Evolutionary conservation across 2,329 filamentous ascomycete species (phyloP), one percentile per base, ranked within the genome.

Genomic region (Alternaria incomplexa): DNA sequence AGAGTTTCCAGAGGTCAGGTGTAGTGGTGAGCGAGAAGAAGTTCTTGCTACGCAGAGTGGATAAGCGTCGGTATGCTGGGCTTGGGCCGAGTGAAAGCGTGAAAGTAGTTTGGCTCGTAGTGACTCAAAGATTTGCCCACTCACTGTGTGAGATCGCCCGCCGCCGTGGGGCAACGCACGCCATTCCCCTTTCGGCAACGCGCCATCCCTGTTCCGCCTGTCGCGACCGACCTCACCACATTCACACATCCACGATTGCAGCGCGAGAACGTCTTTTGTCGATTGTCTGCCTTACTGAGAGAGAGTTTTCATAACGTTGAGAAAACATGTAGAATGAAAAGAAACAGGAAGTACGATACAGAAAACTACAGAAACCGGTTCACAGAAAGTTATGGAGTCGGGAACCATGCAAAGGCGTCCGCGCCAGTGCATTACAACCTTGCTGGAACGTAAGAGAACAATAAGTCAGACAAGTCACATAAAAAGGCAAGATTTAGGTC

Each of bases 121-220:
- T 69, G 69, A 72, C 65, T 72, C 68, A 73, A 73, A 68, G 70
- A 71, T 71, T 73, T 72, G 62, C 69, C 70, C 63, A 68, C 62
- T 65, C 63, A 67, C 62, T 65, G 59, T 66, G 67, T 64, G 56
- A 63, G 63, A 57, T 60, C 52, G 63, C 55, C 62, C 64, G 51
- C 36, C 56, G 67, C 62, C 63, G 69, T 67, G 68, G 64, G 59
- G 63, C 64, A 61, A 47, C 40, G 12, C 6, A 12, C 12, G 30
- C 62, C 48, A 62, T 15, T 30, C 58, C 45, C 4, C 12, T 53
- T 67, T 30, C 11, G 44, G 58, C 6, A 47, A 47, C 22, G 53
- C 30, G 25, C n/a, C 32, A 56, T 45, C 32, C 26, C 26, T 28
- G 48, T 54, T 30, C 15, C 28, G 36, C 51, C 30, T 46, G 43